phyloP scores from a whole-genome alignment of 192 early-diverging fungal genomes.

The Physocladia obscura region DNA sequence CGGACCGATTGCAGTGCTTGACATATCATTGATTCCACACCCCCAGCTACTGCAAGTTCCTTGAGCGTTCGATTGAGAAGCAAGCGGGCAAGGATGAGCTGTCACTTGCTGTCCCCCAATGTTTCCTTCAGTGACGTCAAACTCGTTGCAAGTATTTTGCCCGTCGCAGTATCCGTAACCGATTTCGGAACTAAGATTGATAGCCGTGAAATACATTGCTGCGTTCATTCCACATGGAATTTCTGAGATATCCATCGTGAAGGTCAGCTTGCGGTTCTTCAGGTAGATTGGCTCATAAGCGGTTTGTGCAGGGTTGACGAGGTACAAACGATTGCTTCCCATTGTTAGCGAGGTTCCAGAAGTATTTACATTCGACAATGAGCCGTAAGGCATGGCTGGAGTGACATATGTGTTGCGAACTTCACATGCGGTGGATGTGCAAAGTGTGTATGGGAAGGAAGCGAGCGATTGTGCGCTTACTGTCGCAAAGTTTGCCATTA shows the following conservation, averaged over 20 bases:
- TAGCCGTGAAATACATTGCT: slow-evolving; percentile 39
- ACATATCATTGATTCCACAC: neutral
- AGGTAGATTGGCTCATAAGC: slow-evolving; percentile 32
- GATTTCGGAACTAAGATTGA: slow-evolving; percentile 1
- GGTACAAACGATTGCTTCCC: slow-evolving; percentile 21
- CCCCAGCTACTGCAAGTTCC: neutral
- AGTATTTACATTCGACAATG: too few relatives aligned
- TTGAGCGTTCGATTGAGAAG: neutral
- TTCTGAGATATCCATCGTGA: slow-evolving; percentile 37
- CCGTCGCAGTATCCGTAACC: slow-evolving; percentile 42
- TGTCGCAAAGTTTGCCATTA: too few relatives aligned
- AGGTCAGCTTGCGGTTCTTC: slow-evolving; percentile 40
- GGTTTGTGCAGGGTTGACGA: slow-evolving; percentile 22
- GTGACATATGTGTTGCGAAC: too few relatives aligned
- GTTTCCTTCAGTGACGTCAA: slow-evolving; percentile 48
- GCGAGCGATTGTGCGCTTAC: too few relatives aligned
- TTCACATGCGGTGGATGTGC: too few relatives aligned
- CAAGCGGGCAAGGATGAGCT: neutral
- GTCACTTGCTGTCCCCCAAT: neutral
- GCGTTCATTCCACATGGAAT: slow-evolving; percentile 41
- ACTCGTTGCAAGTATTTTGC: slow-evolving; percentile 39
- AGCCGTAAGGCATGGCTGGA: too few relatives aligned
- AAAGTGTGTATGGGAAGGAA: too few relatives aligned
- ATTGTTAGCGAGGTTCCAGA: neutral
- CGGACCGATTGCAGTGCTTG: neutral